Evolutionary conservation across 306 rosid genomes (phyloP).

Genomic region (Citrullus colocynthis): DNA sequence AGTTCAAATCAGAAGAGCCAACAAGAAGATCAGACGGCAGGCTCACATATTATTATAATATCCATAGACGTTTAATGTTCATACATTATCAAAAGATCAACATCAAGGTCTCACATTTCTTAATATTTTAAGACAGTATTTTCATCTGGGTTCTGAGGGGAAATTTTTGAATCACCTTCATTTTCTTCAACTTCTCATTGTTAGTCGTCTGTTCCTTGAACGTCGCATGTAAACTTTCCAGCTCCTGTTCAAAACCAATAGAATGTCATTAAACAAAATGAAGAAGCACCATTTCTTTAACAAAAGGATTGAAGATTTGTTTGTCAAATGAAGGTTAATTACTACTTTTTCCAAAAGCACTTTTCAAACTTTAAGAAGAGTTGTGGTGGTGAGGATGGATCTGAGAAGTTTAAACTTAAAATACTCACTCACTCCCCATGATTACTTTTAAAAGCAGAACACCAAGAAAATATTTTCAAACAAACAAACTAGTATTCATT

Average conservation of each 20-base stretch:
- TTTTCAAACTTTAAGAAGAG: not conserved
- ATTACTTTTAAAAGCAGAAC: not conserved
- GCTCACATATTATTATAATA: not conserved
- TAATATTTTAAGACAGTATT: not conserved
- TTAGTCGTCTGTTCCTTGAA: slow-evolving; percentile 7
- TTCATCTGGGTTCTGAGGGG: not conserved
- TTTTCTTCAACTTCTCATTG: slow-evolving; percentile 11
- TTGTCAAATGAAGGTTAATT: not conserved
- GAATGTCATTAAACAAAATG: not conserved
- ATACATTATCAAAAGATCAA: not conserved
- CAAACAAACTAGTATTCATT: not conserved
- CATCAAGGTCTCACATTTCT: not conserved
- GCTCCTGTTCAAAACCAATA: slow-evolving; percentile 8
- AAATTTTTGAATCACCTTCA: slow-evolving; percentile 6
- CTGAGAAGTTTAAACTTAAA: not conserved
- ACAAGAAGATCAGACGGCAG: not conserved
- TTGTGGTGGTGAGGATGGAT: not conserved
- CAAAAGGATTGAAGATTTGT: not conserved
- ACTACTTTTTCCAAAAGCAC: not conserved
- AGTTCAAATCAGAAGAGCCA: not conserved
- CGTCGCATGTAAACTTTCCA: slow-evolving; percentile 4
- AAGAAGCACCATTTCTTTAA: too few species aligned
- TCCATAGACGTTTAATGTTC: not conserved
- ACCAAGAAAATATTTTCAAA: not conserved
- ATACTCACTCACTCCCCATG: not conserved